A percentile compares a stretch with the other conserved stretches of the same genome.
phyloP scores from a whole-genome alignment of 495 filamentous ascomycete genomes.

The Chaetomium tenue region DNA sequence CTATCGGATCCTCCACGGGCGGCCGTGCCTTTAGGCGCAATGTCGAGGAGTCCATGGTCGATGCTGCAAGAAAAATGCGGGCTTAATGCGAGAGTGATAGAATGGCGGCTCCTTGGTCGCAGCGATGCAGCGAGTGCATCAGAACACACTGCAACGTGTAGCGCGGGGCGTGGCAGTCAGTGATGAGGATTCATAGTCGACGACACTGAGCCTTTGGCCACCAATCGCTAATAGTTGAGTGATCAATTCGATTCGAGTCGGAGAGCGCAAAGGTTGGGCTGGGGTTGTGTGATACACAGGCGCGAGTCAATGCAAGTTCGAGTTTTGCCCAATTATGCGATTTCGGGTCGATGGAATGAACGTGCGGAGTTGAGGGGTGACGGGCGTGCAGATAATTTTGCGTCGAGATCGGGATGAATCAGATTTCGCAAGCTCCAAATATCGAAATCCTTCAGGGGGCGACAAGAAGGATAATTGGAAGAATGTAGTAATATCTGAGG shows the following conservation, averaged over 20 bases:
- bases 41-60: slow-evolving; percentile 51
- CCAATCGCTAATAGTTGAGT: slow-evolving; percentile 7
- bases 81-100: slow-evolving; percentile 1
- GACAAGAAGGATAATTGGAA: slow-evolving; percentile 29
- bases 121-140: slow-evolving; percentile 5
- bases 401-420: background rate
- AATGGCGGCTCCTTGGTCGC: slow-evolving; percentile 18
- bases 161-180: slow-evolving; percentile 33
- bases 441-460: slow-evolving; percentile 3
- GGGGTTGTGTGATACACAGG: slow-evolving; percentile 14
- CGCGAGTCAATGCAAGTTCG: slow-evolving; percentile 20
- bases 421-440: slow-evolving; percentile 13
- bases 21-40: slow-evolving; percentile 55
- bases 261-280: background rate
- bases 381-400: slow-evolving; percentile 13
- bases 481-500: slow-evolving; percentile 31
- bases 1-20: slow-evolving; percentile 59
- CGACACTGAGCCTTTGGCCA: slow-evolving; percentile 27
- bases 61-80: slow-evolving; percentile 10
- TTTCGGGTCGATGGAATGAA: slow-evolving; percentile 21
- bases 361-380: slow-evolving; percentile 12
- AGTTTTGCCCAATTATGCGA: slow-evolving; percentile 22
- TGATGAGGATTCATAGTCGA: slow-evolving; percentile 41
- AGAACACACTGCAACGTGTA: slow-evolving; percentile 22
- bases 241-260: background rate